Evolutionary conservation across 2,329 filamentous ascomycete genomes (phyloP), one percentile per base, ranked within the genome.

Genomic region (Xylaria polymorpha): DNA sequence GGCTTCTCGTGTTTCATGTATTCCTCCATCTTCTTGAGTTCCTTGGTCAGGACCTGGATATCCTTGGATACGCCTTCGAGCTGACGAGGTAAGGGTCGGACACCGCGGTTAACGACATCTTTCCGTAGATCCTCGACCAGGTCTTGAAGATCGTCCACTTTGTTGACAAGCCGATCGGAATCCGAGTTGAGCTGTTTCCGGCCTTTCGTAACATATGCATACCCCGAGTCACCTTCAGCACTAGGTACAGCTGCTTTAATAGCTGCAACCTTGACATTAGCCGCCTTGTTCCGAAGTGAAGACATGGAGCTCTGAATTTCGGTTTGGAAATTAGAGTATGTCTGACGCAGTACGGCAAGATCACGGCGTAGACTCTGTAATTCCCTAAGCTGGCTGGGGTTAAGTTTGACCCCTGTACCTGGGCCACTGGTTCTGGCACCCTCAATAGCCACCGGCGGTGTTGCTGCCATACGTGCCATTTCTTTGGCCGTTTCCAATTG

Each of bases 141-240:
- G 80, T 99, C 96, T 81, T 98, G 96, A n/a, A 99, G 87, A 77
- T 98, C 95, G 78, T 99, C 96, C 12, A 99, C 96, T 77, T 94
- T 92, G 74, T 90, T 91, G 73, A 99, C 94, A 66, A 99, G 90
- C 71, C 90, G 91, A 80, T 98, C 95, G 0, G 94, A 97, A 78
- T 98, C 95, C 32, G 91, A 86, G 60, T 91, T 92, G 69, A 99
- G 88, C 68, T 91, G 88, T 81, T 97, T 97, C 79, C 97, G 97
- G 58, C 95, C 95, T 43, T 86, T 87, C 73, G 92, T 91, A 73
- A 99, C 93, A 76, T 98, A 96, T 9, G 90, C 86, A 73, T 94
- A 92, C 41, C 95, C 95, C n/a, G 89, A 90, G 73, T 93, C 92
- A 44, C 91, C 91, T 68, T 93, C 90, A 51, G 92, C 87, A 7